phyloP scores from a whole-genome alignment of 192 early-diverging fungal genomes.

The Chytriomyces sp. region DNA sequence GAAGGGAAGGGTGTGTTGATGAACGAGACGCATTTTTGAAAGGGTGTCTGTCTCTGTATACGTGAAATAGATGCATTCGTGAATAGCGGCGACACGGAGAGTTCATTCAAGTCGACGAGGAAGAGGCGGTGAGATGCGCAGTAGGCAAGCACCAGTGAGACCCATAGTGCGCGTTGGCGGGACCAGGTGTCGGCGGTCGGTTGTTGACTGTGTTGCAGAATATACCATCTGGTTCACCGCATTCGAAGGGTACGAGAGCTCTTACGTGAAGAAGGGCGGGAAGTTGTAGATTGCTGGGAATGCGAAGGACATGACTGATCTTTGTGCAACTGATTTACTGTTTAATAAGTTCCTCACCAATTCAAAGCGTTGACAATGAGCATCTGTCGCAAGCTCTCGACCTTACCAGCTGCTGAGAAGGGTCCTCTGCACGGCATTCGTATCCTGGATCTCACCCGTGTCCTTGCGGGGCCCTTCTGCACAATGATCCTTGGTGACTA shows the following conservation, averaged over 20 bases:
- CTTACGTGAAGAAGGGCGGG: conserved; percentile 92
- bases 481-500: conserved; percentile 41
- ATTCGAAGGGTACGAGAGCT: background rate
- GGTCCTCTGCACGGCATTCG: conserved; percentile 46
- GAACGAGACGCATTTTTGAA: background rate
- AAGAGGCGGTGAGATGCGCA: conserved; percentile 68
- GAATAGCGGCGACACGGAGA: conserved; percentile 62
- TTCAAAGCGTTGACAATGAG: background rate
- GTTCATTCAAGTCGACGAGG: conserved; percentile 66
- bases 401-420: background rate
- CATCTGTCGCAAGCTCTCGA: background rate
- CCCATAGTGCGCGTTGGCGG: conserved; percentile 83
- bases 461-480: conserved; percentile 60
- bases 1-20: background rate
- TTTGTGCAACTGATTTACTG: background rate
- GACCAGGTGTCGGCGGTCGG: conserved; percentile 81
- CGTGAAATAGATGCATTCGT: conserved; percentile 73
- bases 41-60: conserved; percentile 10
- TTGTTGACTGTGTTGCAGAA: conserved; percentile 54
- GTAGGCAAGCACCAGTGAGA: conserved; percentile 75
- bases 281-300: conserved; percentile 89
- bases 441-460: conserved; percentile 49
- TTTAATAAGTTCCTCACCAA: background rate
- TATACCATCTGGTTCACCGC: background rate
- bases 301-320: conserved; percentile 52